Base-by-base conservation (phyloP, 176 grass and related monocot genomes). In the Aegilops umbellulata region DNA sequence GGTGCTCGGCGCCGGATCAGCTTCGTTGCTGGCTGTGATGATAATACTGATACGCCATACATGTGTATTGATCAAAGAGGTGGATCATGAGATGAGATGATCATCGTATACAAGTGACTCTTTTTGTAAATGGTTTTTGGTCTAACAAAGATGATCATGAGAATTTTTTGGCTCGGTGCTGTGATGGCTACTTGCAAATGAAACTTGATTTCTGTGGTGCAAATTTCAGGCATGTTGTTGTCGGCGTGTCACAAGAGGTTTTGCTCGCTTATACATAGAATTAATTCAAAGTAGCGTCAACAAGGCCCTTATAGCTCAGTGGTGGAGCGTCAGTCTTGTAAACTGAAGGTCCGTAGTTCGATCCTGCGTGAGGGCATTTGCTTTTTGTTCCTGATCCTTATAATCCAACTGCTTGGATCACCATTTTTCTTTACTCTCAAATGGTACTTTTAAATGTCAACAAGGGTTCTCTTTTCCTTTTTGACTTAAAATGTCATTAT, bases 311-410 rank as follows among this genome's bases (percentile, higher is more conserved):
- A 88, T 94, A 97, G 90, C 92, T 94, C 95, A 94, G 95, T 97
- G 90, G 95, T 97, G 92, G 92, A 97, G 95, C 92, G 89, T 94
- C 92, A 97, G 90, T 97, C 90, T 94, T 94, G 95, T 94, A 94
- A 97, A 94, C 90, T 97, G 90, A 94, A 97, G 92, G 95, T 95
- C 90, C 80, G 92, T 93, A 90, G 95, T 95, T 97, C 90, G 86
- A 93, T 94, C 86, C 92, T 93, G 90, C 92, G 81, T 97, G 90
- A 60, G 92, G 92, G 90, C 90, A 91, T 0, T 0, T 3, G 0
- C 5, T 38, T 38, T 38, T 39, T 39, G 38, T 2, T 39, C 0
- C 9, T 39, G 38, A 39, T 32, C 31, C 31, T 32, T 32, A 5
- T 5, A 32, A 32, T 32, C 4, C 31, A 32, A 32, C 31, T 5